A percentile compares a stretch with the other conserved stretches of the same genome.
phyloP scores from a whole-genome alignment of 306 rosid species.

The Vigna trinervia region DNA sequence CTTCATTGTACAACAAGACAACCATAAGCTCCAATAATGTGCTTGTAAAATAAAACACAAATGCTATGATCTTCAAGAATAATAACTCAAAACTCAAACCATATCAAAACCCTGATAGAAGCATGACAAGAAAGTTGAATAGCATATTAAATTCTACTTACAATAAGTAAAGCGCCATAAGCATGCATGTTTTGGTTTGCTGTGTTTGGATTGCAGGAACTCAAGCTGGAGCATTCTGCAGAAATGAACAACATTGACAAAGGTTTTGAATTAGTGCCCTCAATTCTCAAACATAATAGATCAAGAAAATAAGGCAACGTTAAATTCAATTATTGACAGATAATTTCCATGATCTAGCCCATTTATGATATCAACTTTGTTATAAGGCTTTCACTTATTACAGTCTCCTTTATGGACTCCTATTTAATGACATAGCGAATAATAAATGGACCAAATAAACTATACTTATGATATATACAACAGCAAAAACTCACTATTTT shows the following conservation, averaged over 20 bases:
- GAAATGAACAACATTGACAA: conserved; percentile 47
- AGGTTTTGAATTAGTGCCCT: conserved; percentile 10
- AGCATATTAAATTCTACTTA: conserved; percentile 57
- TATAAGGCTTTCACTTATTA: not conserved
- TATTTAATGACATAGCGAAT: not conserved
- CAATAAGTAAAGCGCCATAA: conserved; percentile 71
- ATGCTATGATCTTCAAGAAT: conserved; percentile 12
- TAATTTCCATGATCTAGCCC: conserved; percentile 3
- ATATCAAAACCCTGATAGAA: not conserved
- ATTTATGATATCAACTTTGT: not conserved
- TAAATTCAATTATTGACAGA: not conserved
- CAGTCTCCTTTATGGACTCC: not conserved
- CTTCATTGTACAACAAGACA: conserved; percentile 13
- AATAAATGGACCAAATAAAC: conserved; percentile 23
- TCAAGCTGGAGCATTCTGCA: conserved; percentile 84
- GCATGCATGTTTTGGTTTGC: conserved; percentile 77
- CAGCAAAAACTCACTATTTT: conserved; percentile 62
- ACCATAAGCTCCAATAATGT: not conserved
- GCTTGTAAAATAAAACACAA: conserved; percentile 3
- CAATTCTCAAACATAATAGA: conserved; percentile 8
- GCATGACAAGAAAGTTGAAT: conserved; percentile 16
- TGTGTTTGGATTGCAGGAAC: conserved; percentile 74
- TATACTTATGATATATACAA: not conserved
- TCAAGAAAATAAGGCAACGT: not conserved
- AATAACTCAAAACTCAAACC: not conserved